Percentiles rank a stretch among this genome's conserved stretches.
Evolutionary conservation across 1,284 basidiomycete genomes (phyloP).

Genomic region (Trichosporon asahii): DNA sequence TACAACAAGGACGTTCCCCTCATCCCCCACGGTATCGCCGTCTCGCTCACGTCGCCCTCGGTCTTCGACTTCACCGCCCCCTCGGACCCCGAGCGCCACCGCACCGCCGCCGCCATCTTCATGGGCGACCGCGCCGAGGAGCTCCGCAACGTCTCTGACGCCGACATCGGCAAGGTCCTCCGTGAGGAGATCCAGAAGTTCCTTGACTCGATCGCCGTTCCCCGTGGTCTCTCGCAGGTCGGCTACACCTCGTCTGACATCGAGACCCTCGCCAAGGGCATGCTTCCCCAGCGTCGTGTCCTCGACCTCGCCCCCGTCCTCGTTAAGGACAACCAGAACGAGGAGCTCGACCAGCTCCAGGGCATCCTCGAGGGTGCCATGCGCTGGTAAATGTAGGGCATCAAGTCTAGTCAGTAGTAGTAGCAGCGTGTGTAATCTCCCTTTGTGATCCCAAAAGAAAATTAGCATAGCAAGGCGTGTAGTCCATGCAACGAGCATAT

Average conservation of each 20-base stretch:
- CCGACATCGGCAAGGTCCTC: conserved; percentile 73
- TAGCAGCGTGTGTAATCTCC: conserved; percentile 4
- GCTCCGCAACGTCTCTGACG: conserved; percentile 71
- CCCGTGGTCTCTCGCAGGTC: conserved; percentile 79
- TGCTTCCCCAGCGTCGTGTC: conserved; percentile 48
- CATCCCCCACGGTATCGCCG: conserved; percentile 85
- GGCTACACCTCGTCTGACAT: conserved; percentile 62
- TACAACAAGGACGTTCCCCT: conserved; percentile 79
- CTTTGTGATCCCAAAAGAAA: not conserved
- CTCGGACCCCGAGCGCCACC: conserved; percentile 83
- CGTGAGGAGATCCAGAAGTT: conserved; percentile 88
- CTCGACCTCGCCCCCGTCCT: conserved; percentile 47
- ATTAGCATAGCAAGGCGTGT: conserved; percentile 15
- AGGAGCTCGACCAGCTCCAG: conserved; percentile 73
- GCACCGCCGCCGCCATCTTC: conserved; percentile 84
- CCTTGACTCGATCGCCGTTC: conserved; percentile 78
- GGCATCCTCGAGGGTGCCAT: conserved; percentile 59
- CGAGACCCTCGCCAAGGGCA: conserved; percentile 44
- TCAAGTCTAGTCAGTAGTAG: not conserved
- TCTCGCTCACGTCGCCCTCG: conserved; percentile 80
- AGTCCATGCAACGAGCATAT: conserved; percentile 15
- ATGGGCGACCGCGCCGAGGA: conserved; percentile 63
- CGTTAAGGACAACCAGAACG: conserved; percentile 65
- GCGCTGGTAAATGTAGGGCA: conserved; percentile 36
- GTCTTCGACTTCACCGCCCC: conserved; percentile 93